Evolutionary conservation across 2,329 filamentous ascomycete species (phyloP), one percentile per base, ranked within the genome.

Genomic region (Parascedosporium putredinis): DNA sequence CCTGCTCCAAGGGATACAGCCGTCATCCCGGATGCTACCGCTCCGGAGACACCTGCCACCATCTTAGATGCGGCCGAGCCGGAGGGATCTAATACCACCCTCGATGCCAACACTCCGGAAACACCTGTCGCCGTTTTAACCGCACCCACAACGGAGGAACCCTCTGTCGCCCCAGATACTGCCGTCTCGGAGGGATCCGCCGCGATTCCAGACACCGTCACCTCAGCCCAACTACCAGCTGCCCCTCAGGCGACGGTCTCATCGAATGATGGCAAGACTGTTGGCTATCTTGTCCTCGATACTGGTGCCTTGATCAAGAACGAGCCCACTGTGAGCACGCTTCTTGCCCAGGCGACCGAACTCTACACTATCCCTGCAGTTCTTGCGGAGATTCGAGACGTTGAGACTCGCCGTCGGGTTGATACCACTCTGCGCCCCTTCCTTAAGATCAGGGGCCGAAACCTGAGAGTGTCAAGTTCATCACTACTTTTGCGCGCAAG

Each of bases 221-320:
- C 29, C 7, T 49, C 16, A 23, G 46, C 50, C 18, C 36, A 16
- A 14, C 36, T 9, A 8, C 23, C 18, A 4, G 47, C 46, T 23
- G 12, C 38, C n/a, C 20, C 38, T 10, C 38, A 49, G 16, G 8
- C 46, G 22, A 14, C 47, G 5, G 5, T 25, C 12, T 20, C 22
- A 14, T 23, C 44, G 22, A 18, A 31, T n/a, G 40, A 36, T 7
- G 48, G 48, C 47, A 95, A 90, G 63, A 76, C 83, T 0, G 81
- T 95, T 46, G 83, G 94, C 69, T 85, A 84, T 49, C 79, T 97
- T 47, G 78, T 97, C 24, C 76, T 98, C 56, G 93, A 98, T 63
- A 86, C 93, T 3, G 91, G 90, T 23, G 89, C 91, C 6, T 81
- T 98, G 53, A 90, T 98, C 65, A 91, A 91, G 63, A 96, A 96